Evolutionary conservation across 2,329 filamentous ascomycete genomes (phyloP).

Genomic region (Teratosphaeria pseudoeucalypti): DNA sequence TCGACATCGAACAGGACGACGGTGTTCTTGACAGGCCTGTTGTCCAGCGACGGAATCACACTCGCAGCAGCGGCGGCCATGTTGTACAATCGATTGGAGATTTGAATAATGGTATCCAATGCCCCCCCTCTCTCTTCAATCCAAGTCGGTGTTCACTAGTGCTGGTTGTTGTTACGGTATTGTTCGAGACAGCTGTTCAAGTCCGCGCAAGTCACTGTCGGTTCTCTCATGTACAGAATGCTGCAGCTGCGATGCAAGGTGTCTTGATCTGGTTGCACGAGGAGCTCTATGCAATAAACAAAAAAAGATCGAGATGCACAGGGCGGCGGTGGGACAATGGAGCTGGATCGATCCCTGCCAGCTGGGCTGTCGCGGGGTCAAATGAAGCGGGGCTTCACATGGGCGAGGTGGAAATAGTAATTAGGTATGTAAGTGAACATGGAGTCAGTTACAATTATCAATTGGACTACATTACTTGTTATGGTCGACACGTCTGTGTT

Average conservation of each 20-base stretch:
- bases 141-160: not conserved
- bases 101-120: not conserved
- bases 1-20: conserved; percentile 96
- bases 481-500: too few relatives aligned
- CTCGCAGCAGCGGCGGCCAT: conserved; percentile 30
- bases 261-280: not conserved
- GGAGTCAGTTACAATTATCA: too few relatives aligned
- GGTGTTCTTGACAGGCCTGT: conserved; percentile 84
- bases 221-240: not conserved
- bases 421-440: too few relatives aligned
- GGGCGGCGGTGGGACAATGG: not conserved
- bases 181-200: not conserved
- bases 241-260: not conserved
- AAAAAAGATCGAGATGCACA: not conserved
- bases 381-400: too few relatives aligned
- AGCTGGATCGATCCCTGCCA: too few relatives aligned
- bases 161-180: too few relatives aligned
- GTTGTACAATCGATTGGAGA: not conserved
- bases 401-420: too few relatives aligned
- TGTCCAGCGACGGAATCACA: conserved; percentile 62
- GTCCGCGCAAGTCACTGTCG: not conserved
- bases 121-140: not conserved
- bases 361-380: too few relatives aligned
- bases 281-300: not conserved
- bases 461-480: too few relatives aligned